Percentiles rank a stretch among this genome's conserved stretches.
Evolutionary conservation across 805 yeast genomes (phyloP).

Genomic region (Yamadazyma insecticola): DNA sequence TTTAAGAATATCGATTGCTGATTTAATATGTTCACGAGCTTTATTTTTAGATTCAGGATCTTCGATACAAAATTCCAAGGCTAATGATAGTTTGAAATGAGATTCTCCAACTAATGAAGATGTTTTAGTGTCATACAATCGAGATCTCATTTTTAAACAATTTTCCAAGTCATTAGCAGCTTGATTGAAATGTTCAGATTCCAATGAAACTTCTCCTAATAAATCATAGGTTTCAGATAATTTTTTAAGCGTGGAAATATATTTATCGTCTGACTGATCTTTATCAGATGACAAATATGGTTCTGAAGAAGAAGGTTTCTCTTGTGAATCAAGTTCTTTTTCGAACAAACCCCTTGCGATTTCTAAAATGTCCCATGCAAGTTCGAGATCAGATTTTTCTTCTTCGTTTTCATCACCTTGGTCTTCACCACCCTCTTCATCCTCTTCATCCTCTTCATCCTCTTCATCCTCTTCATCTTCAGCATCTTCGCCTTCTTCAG

Average conservation of each 20-base stretch:
- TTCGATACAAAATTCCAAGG: constrained; percentile 66
- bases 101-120: constrained; percentile 69
- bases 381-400: constrained; percentile 68
- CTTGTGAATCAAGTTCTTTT: constrained; percentile 16
- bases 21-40: constrained; percentile 51
- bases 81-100: constrained; percentile 74
- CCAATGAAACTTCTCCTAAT: constrained; percentile 86
- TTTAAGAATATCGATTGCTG: constrained; percentile 46
- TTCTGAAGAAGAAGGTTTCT: constrained; percentile 8
- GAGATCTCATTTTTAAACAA: constrained; percentile 50
- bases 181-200: constrained; percentile 80
- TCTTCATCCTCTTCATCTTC: constrained; percentile 10
- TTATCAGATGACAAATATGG: constrained; percentile 30
- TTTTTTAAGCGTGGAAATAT: constrained; percentile 40
- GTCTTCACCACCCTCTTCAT: constrained; percentile 49
- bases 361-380: constrained; percentile 86
- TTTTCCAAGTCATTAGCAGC: constrained; percentile 65
- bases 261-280: constrained; percentile 28
- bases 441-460: constrained; percentile 23
- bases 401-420: constrained; percentile 25
- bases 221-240: constrained; percentile 73
- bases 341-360: constrained; percentile 67
- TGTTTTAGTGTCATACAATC: constrained; percentile 43
- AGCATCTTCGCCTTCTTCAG: constrained; percentile 16
- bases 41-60: constrained; percentile 40